Evolutionary conservation across 75 land plant genomes (phyloP), one percentile per base, ranked within the genome.

Genomic region (Chamaecyparis obtusa): DNA sequence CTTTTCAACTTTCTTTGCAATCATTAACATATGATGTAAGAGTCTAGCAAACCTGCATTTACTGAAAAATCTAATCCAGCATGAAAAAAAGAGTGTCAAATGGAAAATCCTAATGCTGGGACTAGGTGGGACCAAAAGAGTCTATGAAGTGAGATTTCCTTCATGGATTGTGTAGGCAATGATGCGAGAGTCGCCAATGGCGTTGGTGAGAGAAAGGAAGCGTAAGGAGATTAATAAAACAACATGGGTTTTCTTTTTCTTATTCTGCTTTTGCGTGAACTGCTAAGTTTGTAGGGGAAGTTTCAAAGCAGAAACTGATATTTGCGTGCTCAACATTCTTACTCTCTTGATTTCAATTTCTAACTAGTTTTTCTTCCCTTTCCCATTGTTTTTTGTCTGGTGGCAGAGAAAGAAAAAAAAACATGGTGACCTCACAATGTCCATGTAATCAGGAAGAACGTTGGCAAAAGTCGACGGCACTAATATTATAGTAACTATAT

Each of bases 321-420:
- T 81, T 81, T 81, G 49, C 83, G 83, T 81, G 83, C 54, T 46
- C 49, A 9, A 81, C 49, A n/a, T 81, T 81, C 83, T 81, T 46
- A 78, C 81, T 79, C 27, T 6, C 41, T 79, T 49, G 17, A 79
- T n/a, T 79, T 17, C 46, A 24, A 39, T 21, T 79, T 41, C 46
- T 19, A 37, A 16, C 44, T 41, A 17, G 24, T 41, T 39, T 79
- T 41, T 49, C 7, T 17, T 5, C 37, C 27, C 37, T 79, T 41
- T 41, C 19, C 82, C 19, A 79, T 19, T 67, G 71, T 67, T 39
- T 79, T 79, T 41, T 41, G 24, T 37, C 41, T 39, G 21, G 48
- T 17, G 46, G 9, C 5, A 80, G 21, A 3, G 13, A 10, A 41
- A 16, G 39, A 16, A 39, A 78, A 39, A 78, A 78, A 78, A 39